These are phyloP conservation scores for Amauroascus niger DNA, from an alignment of 2,329 filamentous ascomycete genomes.

Conservation along the genomic window DNA sequence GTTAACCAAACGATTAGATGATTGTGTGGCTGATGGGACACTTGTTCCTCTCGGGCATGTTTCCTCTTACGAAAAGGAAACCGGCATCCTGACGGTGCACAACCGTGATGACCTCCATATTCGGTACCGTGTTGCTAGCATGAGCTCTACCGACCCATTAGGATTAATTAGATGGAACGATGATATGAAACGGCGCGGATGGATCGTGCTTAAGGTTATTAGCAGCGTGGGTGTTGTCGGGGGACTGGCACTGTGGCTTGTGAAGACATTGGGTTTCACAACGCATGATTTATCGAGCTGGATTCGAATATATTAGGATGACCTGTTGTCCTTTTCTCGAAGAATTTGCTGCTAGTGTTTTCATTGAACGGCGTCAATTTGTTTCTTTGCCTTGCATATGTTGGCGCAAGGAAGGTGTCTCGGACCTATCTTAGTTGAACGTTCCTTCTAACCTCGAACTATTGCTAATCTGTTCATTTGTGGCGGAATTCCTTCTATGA, in stretches of 20 bases:
- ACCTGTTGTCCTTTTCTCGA: not conserved
- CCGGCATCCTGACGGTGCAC: slow-evolving; percentile 21
- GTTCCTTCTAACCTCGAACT: not conserved
- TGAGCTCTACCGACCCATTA: slow-evolving; percentile 62
- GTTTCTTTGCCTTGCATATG: not conserved
- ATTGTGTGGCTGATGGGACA: slow-evolving; percentile 57
- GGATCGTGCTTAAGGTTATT: slow-evolving; percentile 61
- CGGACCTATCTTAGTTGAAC: not conserved
- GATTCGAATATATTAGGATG: slow-evolving; percentile 11
- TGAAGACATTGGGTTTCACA: slow-evolving; percentile 34
- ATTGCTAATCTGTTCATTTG: not conserved
- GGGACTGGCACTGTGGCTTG: slow-evolving; percentile 57
- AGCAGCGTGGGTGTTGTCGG: slow-evolving; percentile 66
- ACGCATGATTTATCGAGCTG: slow-evolving; percentile 26
- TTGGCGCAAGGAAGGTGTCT: not conserved
- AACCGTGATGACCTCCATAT: slow-evolving; percentile 22
- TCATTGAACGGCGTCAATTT: not conserved
- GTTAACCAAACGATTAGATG: slow-evolving; percentile 56
- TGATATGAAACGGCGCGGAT: slow-evolving; percentile 54
- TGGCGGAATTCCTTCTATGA: not conserved
- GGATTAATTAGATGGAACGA: slow-evolving; percentile 63
- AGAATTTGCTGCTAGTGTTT: not conserved
- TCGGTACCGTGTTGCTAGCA: slow-evolving; percentile 27
- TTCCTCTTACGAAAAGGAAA: slow-evolving; percentile 20
- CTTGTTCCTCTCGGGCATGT: slow-evolving; percentile 44